Base-by-base conservation (phyloP, 129 eudicot genomes). In the Pseudognaphalium luteoalbum region DNA sequence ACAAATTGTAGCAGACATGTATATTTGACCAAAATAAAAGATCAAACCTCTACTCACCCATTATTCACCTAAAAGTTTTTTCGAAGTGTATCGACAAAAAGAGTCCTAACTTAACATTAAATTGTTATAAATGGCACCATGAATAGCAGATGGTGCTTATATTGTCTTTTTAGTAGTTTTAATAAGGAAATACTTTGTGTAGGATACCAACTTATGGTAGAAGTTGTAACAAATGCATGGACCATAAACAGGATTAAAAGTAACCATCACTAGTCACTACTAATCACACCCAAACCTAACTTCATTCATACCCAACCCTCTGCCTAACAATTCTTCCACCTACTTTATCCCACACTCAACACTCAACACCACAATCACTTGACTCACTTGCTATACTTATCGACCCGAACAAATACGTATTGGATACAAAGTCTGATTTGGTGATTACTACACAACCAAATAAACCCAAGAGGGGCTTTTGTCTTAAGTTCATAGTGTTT, bases 291-390 rank as follows among this genome's bases (percentile, higher is more conserved):
- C 62, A 73, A 64, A 61, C 69, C 74, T 80, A 73, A 60, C 79
- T 80, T 72, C 33, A 80, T 30, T 73, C 83, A 80, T 74, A 80
- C 83, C 83, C 74, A 80, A 80, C 64, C 83, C 62, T 80, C 63
- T 80, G 60, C 75, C 79, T 58, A 74, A 67, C 42, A 37, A 73
- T 60, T 66, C 78, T 63, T 50, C 81, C 60, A 65, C 80, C 74
- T 66, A 41, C 32, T 61, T 29, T 47, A 74, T 2, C 42, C 68
- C 74, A 76, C 66, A 66, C 71, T 44, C 61, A 15, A 76, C 66
- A 66, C 71, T 44, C 61, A 15, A 12, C 62, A 37, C 35, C n/a
- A 76, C 6, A 52, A n/a, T 17, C 21, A 76, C 19, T 39, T 33
- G 4, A 66, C 57, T 76, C 39, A 22, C 54, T 50, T 25, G 70